Evolutionary conservation across 495 filamentous ascomycete species (phyloP), one percentile per base, ranked within the genome.

Genomic region (Aspergillus indologenus): DNA sequence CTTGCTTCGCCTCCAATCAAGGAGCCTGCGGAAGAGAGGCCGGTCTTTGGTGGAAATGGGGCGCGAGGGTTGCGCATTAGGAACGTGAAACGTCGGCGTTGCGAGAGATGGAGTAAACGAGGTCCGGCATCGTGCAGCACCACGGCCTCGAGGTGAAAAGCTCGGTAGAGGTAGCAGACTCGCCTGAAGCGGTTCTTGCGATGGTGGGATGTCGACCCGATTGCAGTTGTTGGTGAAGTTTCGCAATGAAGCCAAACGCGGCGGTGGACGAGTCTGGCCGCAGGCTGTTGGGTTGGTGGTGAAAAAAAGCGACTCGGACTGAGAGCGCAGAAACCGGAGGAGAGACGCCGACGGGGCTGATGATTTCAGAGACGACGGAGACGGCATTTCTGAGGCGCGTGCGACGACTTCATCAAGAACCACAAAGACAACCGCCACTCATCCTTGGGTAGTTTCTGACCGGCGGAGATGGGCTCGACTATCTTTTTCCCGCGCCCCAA

Each of bases 291-390:
- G 67, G 61, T 74, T 79, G 14, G 73, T 64, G 24, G 67, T 77
- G 72, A 84, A 81, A 61, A 80, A 81, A 56, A 70, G 76, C 15
- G 72, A 73, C 54, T 85, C 81, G 22, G 83, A 80, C 68, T 89
- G 86, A 34, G 76, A 77, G 52, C 80, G 81, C 43, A 90, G 74
- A 58, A 85, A 89, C 40, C 79, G 82, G 58, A 90, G 75, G 9
- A 88, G 74, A 31, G 76, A 75, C 45, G 76, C 68, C 34, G 86
- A 89, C 21, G 87, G 87, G 45, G 76, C 81, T 51, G 67, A 71
- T 23, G 73, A 65, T 64, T 70, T 74, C 56, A 73, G 47, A 45
- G 61, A 59, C n/a, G 67, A 55, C 47, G 71, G 65, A 61, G 73
- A 68, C 63, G 76, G 68, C 76, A 79, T 79, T 62, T 70, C 70